phyloP scores from a whole-genome alignment of 345 rosid genomes.

The Aquilaria yunnanensis region DNA sequence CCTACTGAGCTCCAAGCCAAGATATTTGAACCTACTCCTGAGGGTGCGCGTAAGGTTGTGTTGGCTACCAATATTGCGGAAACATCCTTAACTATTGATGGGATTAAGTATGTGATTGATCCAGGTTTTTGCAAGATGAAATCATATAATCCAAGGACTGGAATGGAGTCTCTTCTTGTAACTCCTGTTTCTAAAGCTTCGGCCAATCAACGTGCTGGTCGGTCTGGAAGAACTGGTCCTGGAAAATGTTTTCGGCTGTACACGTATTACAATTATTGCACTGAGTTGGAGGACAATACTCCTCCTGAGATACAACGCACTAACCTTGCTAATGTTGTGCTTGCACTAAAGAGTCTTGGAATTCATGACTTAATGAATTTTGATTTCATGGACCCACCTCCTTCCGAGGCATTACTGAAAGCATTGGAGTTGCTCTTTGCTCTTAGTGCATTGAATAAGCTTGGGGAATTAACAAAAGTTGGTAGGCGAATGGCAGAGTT shows the following conservation, averaged over 20 bases:
- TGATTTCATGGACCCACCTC: conserved; percentile 99
- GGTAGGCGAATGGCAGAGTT: conserved; percentile 98
- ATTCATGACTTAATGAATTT: conserved; percentile 85
- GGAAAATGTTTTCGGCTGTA: conserved; percentile 89
- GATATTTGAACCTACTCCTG: conserved; percentile 96
- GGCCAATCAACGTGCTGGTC: conserved; percentile 92
- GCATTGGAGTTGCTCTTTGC: conserved; percentile 86
- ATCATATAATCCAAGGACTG: conserved; percentile 93
- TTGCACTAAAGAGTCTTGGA: conserved; percentile 93
- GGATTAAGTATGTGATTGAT: conserved; percentile 89
- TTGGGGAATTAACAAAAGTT: conserved; percentile 89
- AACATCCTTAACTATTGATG: conserved; percentile 92
- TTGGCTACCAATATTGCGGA: conserved; percentile 97
- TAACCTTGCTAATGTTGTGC: conserved; percentile 92
- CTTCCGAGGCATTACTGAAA: conserved; percentile 91
- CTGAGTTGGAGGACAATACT: conserved; percentile 89
- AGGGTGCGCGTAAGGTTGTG: conserved; percentile 94
- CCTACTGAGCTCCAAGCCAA: conserved; percentile 97
- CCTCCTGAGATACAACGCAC: conserved; percentile 95
- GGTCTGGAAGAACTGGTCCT: conserved; percentile 96
- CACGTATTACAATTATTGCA: conserved; percentile 71
- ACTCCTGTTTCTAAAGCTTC: conserved; percentile 96
- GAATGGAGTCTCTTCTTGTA: conserved; percentile 92
- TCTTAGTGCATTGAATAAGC: conserved; percentile 82
- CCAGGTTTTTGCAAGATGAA: conserved; percentile 98